phyloP scores from a whole-genome alignment of 768 basidiomycete species.

The Ramaria sp. region DNA sequence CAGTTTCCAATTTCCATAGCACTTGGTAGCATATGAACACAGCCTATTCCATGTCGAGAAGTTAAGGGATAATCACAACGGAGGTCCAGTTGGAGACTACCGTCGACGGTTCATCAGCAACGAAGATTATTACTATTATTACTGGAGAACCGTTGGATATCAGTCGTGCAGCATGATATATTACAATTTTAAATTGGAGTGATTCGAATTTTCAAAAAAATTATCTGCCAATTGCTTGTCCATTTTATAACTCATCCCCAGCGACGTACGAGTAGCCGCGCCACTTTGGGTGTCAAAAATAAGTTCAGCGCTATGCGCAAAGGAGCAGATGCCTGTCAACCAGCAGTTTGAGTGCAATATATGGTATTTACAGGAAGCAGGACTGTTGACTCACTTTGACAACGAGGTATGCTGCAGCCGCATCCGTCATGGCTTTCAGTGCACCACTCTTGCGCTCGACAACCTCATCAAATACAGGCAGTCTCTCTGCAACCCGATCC shows the following conservation, averaged over 20 bases:
- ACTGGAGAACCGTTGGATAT: no score
- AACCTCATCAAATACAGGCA: neutral
- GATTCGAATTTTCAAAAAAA: no score
- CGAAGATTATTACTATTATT: no score
- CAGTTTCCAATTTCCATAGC: no score
- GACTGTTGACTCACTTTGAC: neutral
- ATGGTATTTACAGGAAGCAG: neutral
- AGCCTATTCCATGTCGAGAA: no score
- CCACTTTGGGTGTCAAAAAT: neutral
- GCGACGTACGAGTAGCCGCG: neutral
- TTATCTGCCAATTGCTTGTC: no score
- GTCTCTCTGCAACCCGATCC: neutral
- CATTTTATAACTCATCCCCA: neutral
- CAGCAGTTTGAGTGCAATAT: neutral
- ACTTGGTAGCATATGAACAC: no score
- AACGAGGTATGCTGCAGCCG: neutral
- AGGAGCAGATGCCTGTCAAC: neutral
- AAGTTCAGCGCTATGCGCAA: neutral
- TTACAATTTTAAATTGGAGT: no score
- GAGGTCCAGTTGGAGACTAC: no score
- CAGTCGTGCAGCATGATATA: no score
- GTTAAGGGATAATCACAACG: no score
- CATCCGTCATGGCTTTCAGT: neutral
- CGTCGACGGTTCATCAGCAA: no score
- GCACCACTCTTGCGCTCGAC: neutral